Conservation (phyloP, 305 asterid genomes). For the Fraxinus xanthoxyloides region DNA sequence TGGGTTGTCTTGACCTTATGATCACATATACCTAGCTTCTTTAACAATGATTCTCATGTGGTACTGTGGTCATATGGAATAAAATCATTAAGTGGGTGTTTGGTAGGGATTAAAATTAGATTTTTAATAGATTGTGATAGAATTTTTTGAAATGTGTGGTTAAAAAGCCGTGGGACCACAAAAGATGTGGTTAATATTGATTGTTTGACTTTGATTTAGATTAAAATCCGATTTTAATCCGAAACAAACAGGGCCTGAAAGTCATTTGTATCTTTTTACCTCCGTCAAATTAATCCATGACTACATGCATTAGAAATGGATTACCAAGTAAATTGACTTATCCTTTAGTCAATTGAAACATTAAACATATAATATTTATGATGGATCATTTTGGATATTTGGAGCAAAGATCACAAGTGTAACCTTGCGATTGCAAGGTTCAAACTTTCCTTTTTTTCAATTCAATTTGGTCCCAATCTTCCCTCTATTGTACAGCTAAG, state of each 20-base stretch:
- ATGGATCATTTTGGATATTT: background rate
- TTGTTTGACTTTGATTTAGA: too few relatives aligned
- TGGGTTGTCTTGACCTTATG: background rate
- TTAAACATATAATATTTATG: background rate
- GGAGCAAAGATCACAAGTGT: background rate
- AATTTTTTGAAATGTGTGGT: too few relatives aligned
- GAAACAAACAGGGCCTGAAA: background rate
- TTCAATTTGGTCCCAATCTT: background rate
- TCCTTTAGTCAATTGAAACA: background rate
- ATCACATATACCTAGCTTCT: constrained; percentile 10
- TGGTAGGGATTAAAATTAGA: too few relatives aligned
- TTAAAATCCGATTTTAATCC: too few relatives aligned
- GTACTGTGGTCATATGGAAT: background rate
- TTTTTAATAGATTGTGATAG: too few relatives aligned
- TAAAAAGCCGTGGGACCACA: too few relatives aligned
- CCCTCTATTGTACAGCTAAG: background rate
- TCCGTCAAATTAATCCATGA: background rate
- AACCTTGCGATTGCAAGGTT: background rate
- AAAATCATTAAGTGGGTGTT: background rate
- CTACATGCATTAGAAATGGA: background rate
- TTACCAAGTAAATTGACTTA: background rate
- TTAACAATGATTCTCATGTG: background rate
- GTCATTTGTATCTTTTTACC: background rate
- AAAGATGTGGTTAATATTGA: too few relatives aligned
- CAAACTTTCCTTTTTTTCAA: background rate